phyloP scores from a whole-genome alignment of 306 rosid genomes.

The Castanospermum australe region DNA sequence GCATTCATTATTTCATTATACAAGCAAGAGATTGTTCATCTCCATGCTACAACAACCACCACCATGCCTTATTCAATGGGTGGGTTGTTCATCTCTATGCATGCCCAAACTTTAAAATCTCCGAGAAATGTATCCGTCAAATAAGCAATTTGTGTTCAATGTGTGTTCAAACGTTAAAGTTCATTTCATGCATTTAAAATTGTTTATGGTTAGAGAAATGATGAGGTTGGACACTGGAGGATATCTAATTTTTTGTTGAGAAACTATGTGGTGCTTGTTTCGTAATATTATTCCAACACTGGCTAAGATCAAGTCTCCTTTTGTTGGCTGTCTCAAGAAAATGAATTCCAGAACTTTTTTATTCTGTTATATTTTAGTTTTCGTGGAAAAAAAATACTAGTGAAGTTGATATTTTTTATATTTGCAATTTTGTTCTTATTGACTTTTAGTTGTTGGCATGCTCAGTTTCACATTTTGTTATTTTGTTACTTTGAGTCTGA shows the following conservation, averaged over 20 bases:
- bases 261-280: background rate
- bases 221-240: background rate
- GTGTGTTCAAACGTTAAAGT: background rate
- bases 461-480: background rate
- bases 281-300: background rate
- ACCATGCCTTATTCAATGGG: no score
- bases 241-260: background rate
- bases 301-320: background rate
- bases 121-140: background rate
- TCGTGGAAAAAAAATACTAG: background rate
- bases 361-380: background rate
- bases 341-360: background rate
- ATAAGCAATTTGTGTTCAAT: background rate
- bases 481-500: background rate
- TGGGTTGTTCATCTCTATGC: no score
- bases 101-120: slow-evolving; percentile 3
- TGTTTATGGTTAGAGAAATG: no score
- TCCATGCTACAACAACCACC: no score
- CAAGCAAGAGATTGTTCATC: background rate
- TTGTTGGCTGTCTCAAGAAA: background rate
- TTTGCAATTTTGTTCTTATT: background rate
- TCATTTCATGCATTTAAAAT: background rate
- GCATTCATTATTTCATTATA: slow-evolving; percentile 1
- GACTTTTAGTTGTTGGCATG: background rate
- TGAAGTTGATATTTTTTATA: background rate